Base-by-base conservation (phyloP, 2,329 filamentous ascomycete genomes). In the Aspergillus neoniger region DNA sequence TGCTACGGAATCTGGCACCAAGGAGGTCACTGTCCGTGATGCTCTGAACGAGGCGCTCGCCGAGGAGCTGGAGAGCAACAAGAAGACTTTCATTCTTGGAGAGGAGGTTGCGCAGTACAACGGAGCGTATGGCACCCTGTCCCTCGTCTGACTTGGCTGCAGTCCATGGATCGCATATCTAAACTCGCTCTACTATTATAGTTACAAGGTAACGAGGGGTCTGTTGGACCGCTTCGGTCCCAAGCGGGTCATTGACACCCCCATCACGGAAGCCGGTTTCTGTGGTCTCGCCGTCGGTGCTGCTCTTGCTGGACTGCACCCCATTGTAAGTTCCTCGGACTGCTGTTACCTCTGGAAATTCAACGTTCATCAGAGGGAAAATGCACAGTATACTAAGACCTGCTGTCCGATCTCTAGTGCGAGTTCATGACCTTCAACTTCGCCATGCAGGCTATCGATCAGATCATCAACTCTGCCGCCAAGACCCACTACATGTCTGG, bases 371-470 rank as follows among this genome's bases (percentile, higher is more conserved):
- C 15, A 54, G 15, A 30, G 10, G 32, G 10, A 23, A 43, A 32
- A 14, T 32, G 2, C 7, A 10, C 17, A n/a, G 21, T 56, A 52
- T 28, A 58, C 25, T n/a, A 52, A 38, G 30, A 21, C 47, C 19
- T 49, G 38, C 12, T 36, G 32, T 25, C 17, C 43, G 23, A 30
- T 19, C 49, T 63, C 3, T 65, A 95, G 91, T 95, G 91, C 86
- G 95, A 99, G 84, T 99, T 99, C 86, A 99, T 99, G 95, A 99
- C 95, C 74, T 98, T 96, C 88, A 99, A 99, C 87, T 98, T 98
- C 78, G 94, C 95, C 80, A 99, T 99, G 95, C 95, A 99, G 84
- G 92, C 95, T 77, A 99, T 99, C 80, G 95, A 99, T 79, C 95
- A 99, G 80, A 91, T 99, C 77, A 93, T 99, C 87, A 99, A 99